These are phyloP conservation scores for Botryotinia globosa DNA, from an alignment of 2,329 filamentous ascomycete species.

Conservation along the genomic window DNA sequence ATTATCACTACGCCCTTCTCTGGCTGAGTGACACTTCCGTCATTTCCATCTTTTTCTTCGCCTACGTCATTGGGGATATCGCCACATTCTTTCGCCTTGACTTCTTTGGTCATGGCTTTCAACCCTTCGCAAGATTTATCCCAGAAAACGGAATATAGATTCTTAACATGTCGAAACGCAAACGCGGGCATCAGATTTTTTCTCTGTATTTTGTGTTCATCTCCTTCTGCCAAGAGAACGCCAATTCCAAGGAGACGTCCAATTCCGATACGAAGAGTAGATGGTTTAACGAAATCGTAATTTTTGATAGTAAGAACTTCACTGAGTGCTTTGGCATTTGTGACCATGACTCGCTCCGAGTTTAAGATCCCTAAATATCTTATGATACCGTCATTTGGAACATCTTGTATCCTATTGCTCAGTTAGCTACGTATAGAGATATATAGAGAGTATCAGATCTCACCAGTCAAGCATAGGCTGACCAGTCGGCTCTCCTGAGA, in stretches of 20 bases:
- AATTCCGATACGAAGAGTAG: conserved; percentile 52
- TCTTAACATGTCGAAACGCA: conserved; percentile 79
- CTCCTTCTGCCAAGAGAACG: conserved; percentile 80
- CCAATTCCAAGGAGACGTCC: conserved; percentile 67
- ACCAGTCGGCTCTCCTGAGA: conserved; percentile 43
- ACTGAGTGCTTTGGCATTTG: conserved; percentile 61
- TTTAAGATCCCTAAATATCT: conserved; percentile 64
- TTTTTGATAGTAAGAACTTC: conserved; percentile 67
- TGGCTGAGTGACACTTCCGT: conserved; percentile 4
- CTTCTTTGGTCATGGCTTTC: conserved; percentile 54
- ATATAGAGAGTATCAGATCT: background rate
- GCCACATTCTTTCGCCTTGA: conserved; percentile 41
- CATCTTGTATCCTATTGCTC: conserved; percentile 49
- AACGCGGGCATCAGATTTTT: conserved; percentile 81
- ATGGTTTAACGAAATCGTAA: conserved; percentile 68
- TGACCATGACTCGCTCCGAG: conserved; percentile 59
- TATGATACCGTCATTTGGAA: conserved; percentile 68
- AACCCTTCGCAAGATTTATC: conserved; percentile 67
- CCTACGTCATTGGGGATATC: conserved; percentile 39
- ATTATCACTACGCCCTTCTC: conserved; percentile 44
- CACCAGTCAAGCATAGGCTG: conserved; percentile 41
- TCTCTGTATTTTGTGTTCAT: conserved; percentile 79
- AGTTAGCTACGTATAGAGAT: background rate
- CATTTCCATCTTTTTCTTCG: background rate
- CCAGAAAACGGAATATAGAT: conserved; percentile 85